phyloP scores from a whole-genome alignment of 352 stramenopile genomes.

The Aphanomyces euteiches region DNA sequence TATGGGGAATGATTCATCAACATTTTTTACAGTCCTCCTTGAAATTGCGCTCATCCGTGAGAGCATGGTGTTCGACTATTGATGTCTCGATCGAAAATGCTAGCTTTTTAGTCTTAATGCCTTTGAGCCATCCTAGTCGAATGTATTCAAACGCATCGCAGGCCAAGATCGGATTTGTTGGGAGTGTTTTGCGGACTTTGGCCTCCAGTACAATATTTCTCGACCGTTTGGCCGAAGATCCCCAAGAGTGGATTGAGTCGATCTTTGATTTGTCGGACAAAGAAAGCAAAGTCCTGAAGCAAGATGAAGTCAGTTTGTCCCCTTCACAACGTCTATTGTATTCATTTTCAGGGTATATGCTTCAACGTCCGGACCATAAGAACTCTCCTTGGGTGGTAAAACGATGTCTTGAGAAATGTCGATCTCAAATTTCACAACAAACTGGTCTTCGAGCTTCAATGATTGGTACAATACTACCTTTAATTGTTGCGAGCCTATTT shows the following conservation, averaged over 20 bases:
- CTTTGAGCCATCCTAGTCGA: background rate
- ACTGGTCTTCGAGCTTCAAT: conserved; percentile 37
- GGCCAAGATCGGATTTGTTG: conserved; percentile 12
- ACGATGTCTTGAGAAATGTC: background rate
- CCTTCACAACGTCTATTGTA: conserved; percentile 19
- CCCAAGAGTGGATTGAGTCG: background rate
- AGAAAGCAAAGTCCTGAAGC: background rate
- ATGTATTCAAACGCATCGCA: background rate
- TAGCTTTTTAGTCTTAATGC: conserved; percentile 8
- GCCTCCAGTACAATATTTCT: conserved; percentile 9
- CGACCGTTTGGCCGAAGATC: background rate
- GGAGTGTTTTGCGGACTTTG: conserved; percentile 13
- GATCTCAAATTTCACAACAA: background rate
- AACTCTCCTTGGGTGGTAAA: background rate
- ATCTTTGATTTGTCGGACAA: conserved; percentile 1
- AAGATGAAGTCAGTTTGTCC: background rate
- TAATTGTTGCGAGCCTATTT: conserved; percentile 46
- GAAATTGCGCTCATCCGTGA: conserved; percentile 1
- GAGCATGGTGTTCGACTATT: background rate
- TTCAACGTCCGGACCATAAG: background rate
- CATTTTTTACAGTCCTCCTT: conserved; percentile 10
- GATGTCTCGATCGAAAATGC: background rate
- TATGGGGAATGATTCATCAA: conserved; percentile 18
- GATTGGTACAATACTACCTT: conserved; percentile 44
- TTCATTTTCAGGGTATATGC: conserved; percentile 5